Base-by-base conservation (phyloP, 129 eudicot genomes). In the Flaveria brownii region DNA sequence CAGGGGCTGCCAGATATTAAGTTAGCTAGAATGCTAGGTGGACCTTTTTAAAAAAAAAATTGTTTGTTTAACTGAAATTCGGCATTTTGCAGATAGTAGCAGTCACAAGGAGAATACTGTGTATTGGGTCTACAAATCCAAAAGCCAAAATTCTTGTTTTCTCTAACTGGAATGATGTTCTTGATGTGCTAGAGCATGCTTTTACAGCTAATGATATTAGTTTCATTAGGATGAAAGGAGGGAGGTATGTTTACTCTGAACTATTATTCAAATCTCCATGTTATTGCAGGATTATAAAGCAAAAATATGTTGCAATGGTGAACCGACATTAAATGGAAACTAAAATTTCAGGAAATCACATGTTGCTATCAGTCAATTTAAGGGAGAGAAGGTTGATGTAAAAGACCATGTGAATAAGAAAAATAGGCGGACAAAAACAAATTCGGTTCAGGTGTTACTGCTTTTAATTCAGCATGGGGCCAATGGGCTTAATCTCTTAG, bases 101-200 rank as follows among this genome's bases (percentile, higher is more conserved):
- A 46, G 88, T 94, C 54, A 94, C 98, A 13, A 88, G 93, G 87
- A 89, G 98, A 83, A 91, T 94, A 75, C 77, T 94, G 63, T 81
- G 91, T 84, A 94, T 94, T 46, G 84, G 71, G 74, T 89, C 88
- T 4, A 77, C 84, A 33, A 84, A 87, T 80, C 93, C 96, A 71
- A 25, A 73, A 69, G 87, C 89, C 46, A 91, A 91, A 81, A 79
- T 94, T 72, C 93, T 94, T 71, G 99, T 94, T 79, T 94, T 94
- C 86, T 88, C 97, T 64, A 94, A 97, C 79, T 94, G 99, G 99
- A 85, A 88, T 61, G 99, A 94, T 86, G 99, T 94, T 41, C 99
- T 94, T 68, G 99, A 91, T 65, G 96, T 94, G 46, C 83, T 94
- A 75, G 92, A 94, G 54, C 96, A 94, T 78, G 91, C 99, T 50